Conservation (phyloP, 1,284 basidiomycete species). For the Quambalaria eucalypti region DNA sequence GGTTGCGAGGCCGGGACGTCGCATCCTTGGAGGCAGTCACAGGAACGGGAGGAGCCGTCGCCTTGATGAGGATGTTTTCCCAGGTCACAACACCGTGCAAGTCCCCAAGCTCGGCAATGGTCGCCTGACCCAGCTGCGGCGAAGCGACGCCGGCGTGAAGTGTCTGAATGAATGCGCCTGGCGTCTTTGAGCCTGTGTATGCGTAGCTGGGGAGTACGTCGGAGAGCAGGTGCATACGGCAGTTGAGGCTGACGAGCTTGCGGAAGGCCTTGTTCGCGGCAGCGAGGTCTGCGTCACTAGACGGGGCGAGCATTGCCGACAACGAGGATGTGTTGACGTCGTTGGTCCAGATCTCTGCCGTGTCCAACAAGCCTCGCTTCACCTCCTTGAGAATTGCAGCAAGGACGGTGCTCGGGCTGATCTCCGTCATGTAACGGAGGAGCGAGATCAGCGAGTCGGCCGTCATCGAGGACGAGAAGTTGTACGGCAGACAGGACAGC, state of each 20-base stretch:
- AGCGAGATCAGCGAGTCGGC: conserved; percentile 79
- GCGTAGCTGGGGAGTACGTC: conserved; percentile 81
- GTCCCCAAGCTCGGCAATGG: conserved; percentile 63
- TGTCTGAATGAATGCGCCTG: conserved; percentile 65
- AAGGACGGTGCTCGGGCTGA: conserved; percentile 68
- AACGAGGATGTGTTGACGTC: conserved; percentile 1
- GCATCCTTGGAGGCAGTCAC: conserved; percentile 9
- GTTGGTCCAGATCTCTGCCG: conserved; percentile 61
- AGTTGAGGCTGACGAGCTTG: conserved; percentile 66
- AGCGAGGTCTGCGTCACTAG: conserved; percentile 50
- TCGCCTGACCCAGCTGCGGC: conserved; percentile 52
- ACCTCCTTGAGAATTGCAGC: conserved; percentile 65
- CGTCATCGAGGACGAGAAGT: conserved; percentile 71
- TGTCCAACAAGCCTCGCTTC: conserved; percentile 61
- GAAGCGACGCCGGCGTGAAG: conserved; percentile 56
- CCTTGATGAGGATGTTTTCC: conserved; percentile 73
- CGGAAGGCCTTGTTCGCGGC: conserved; percentile 65
- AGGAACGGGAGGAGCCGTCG: conserved; percentile 16
- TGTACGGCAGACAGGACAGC: conserved; percentile 78
- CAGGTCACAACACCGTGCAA: conserved; percentile 75
- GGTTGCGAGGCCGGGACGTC: conserved; percentile 12
- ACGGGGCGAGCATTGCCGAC: conserved; percentile 3
- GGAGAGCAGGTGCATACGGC: conserved; percentile 70
- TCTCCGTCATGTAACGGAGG: conserved; percentile 78
- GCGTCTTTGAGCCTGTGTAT: conserved; percentile 70